Base-by-base conservation (phyloP, 352 stramenopile genomes). In the Pythium dissimile region DNA sequence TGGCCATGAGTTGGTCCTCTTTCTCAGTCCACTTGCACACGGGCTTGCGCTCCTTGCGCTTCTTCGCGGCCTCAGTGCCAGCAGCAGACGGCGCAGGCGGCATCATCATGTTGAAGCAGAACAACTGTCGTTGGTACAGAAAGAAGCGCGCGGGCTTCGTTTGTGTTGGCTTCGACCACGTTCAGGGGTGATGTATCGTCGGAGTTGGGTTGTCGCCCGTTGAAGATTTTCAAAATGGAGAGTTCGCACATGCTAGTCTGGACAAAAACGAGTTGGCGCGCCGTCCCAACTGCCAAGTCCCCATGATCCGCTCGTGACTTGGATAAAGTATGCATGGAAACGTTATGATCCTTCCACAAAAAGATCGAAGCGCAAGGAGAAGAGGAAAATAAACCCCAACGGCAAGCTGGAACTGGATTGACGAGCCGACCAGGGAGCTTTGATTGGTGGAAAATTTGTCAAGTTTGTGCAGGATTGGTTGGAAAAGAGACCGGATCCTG, bases 1-100 rank as follows among this genome's bases (percentile, higher is more conserved):
- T 86, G 50, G 92, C 72, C 72, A 98, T 92, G 30, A 95, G 56
- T 43, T 80, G 62, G 44, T 98, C 92, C 65, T 98, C 92, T 53
- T 95, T 89, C 46, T 89, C 78, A 2, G 81, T 89, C 84, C 84
- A 94, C 56, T 92, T 93, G 69, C 77, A 83, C 59, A 94, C 77
- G 15, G 80, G 80, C 37, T 93, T 93, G 62, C 83, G 77, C 48
- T 90, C 79, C 52, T 84, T 90, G 47, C 71, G 68, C 13, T 67
- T 52, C 54, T 72, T 62, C 21, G 15, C 16, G 35, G 35, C 12
- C 1, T 35, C 5, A 15, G 13, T 28, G 5, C 26, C 23, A 11
- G 47, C 9, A 12, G 7, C 10, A 15, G n/a, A 38, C n/a, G 46
- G 21, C 2, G 26, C 24, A 23, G 37, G 8, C 11, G 54, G 46